Evolutionary conservation across 108 stramenopile species (phyloP), one percentile per base, ranked within the genome.

Genomic region (Pseudonitzschia pungens): DNA sequence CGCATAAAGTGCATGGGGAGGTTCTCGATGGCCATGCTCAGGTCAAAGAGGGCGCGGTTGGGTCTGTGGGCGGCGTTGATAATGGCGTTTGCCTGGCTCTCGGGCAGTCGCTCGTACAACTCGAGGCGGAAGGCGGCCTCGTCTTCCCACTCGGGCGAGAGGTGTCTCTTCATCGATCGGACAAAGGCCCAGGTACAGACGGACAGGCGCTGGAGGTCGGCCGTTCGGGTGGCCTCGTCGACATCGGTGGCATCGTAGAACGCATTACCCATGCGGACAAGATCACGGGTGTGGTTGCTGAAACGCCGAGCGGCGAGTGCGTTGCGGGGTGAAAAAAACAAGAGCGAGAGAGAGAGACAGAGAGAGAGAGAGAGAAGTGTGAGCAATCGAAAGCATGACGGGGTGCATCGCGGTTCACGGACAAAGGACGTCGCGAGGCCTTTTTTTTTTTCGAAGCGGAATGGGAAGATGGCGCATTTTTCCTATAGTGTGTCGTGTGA

Each of bases 1-100:
- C 87, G 78, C 72, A 87, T 79, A 53, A 86, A 88, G 72, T 91
- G 86, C 87, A 91, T 91, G 51, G 90, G 90, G 41, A 91, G 73
- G 27, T 82, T 70, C 45, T 91, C 87, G 74, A 91, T 87, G 78
- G 90, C 90, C 29, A 79, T 65, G 50, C 80, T 81, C 12, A 91
- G 68, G 74, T 91, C 90, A 44, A 77, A 78, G 12, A 91, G 76
- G 36, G 90, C 90, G 41, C 90, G 86, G 69, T 89, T 89, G 54
- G 90, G 90, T 18, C 90, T 80, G 69, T 91, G 87, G 26, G 76
- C 83, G 14, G 90, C 86, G 32, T 65, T 66, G 32, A 87, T 75
- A 31, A 91, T 80, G 27, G 70, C 72, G 45, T 87, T 69, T 14
- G 90, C 90, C 71, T 91, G 90, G n/a, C n/a, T n/a, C n/a, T 7